Evolutionary conservation across 2,329 filamentous ascomycete species (phyloP), one percentile per base, ranked within the genome.

Genomic region (Trichoderma brevicompactum): DNA sequence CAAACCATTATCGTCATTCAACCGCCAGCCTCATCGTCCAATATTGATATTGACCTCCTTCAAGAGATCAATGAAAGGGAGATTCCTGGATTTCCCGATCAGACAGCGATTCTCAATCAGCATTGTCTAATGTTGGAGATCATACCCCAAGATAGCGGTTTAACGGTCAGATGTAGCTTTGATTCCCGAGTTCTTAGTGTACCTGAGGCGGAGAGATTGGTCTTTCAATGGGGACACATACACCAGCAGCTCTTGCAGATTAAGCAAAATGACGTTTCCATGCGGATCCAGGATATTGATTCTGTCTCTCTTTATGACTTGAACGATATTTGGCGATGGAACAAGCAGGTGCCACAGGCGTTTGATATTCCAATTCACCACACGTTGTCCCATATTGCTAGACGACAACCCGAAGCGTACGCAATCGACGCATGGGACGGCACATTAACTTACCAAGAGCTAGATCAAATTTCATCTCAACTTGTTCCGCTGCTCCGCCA

Each of bases 361-460:
- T 53, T 53, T 53, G 17, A 53, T 38, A 13, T 32, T 15, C 13
- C 43, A 46, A 34, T 32, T 53, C 49, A 34, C 12, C 49, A 32
- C n/a, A 34, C 49, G 5, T 32, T 53, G 23, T 34, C 34, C 23
- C 5, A 46, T 12, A 46, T 46, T 46, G 43, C 43, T n/a, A 46
- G n/a, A 46, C 43, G n/a, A 15, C 52, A 55, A 13, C 38, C 55
- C 5, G 19, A 12, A n/a, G 38, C 38, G 12, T 10, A 13, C 19
- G 55, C 55, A 23, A 46, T 59, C 10, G 32, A 41, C 19, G 55
- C 38, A 28, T 59, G 38, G 38, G 55, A 59, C 32, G 55, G 55
- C 19, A 48, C 7, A 19, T 59, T 59, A 13, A 59, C 55, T 17
- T 59, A 59, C 23, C n/a, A 32, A 23, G 55, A 59, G 8, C 55